Base-by-base conservation (phyloP, 2,329 filamentous ascomycete species). In the Penicillium sp. region DNA sequence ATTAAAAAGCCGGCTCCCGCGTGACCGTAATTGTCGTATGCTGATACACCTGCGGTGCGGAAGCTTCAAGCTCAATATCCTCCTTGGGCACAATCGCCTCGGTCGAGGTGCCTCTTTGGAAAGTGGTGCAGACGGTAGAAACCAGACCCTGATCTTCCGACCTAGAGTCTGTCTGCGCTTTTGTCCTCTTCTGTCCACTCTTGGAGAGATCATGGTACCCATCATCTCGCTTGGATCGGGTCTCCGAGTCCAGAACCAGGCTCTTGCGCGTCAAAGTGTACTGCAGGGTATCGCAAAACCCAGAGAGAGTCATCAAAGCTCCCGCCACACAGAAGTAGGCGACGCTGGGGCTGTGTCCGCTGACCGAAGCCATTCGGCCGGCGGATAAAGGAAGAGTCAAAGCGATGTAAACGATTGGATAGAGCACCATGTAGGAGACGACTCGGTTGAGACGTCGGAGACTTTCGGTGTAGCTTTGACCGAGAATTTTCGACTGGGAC, bases 361-460 rank as follows among this genome's bases (percentile, higher is more conserved):
- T 56, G 29, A 63, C 64, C 12, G 59, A 57, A n/a, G 61, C 57
- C 66, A 69, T 69, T 28, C 66, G 63, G 9, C 63, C 66, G 9
- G 63, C 66, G 3, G 79, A 80, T 12, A 78, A 70, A 1, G 83
- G 83, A 13, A 88, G 72, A 52, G 83, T 84, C 44, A 79, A 49
- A 9, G 80, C 65, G 2, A 76, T 77, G 60, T 85, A 86, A 6
- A 64, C 68, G 8, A 74, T 53, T 1, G 66, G 66, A 45, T 68
- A 69, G 26, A 69, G 59, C 35, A 67, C 62, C 66, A 69, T 68
- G 53, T 67, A 68, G 12, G 60, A 57, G 28, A 66, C 62, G 11
- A 68, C 65, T 27, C 65, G 61, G 18, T 58, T 61, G 5, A 67
- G 51, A 5, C 58, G 62, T n/a, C 55, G 55, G 8, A 66, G 48